Evolutionary conservation across 129 eudicot species (phyloP), one percentile per base, ranked within the genome.

Genomic region (Sambucus nigra): DNA sequence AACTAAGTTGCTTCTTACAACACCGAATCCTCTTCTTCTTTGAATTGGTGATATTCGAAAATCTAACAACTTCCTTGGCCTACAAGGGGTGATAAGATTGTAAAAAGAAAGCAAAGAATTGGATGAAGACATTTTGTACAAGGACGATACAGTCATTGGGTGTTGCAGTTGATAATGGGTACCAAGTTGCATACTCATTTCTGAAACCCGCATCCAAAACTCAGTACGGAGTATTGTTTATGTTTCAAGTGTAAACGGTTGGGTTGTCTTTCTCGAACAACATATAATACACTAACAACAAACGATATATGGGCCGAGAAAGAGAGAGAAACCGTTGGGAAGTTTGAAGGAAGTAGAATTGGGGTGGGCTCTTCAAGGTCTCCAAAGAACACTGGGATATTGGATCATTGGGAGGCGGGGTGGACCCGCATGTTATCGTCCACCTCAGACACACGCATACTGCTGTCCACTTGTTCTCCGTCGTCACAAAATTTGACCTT

Each of bases 1-100:
- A 1, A 53, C 56, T 12, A 60, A 47, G 27, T 71, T 68, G 39
- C 77, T 75, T 5, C 74, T 61, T 23, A 44, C 54, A 14, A 63
- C 13, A n/a, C 51, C 31, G 14, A 17, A 20, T 8, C 41, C 27
- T 19, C 63, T 31, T 22, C 56, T 52, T n/a, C 64, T 67, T 38
- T 48, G 48, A 42, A 16, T 9, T 22, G 8, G 10, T 21, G 24
- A 28, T 4, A 20, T 54, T 24, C n/a, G 15, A 31, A 26, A 1
- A 16, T n/a, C 42, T 32, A 12, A 25, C 0, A 20, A 21, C 7
- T 38, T 63, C 7, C n/a, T 44, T 0, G 29, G 35, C 19, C 11
- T 38, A 0, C 9, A 42, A 5, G 0, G 2, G 20, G 0, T 44
- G 13, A 16, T 39, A 5, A n/a, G 46, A 18, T 24, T 50, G 38